These are phyloP conservation scores for Tillandsia leiboldiana DNA, from an alignment of 176 grass and related monocot genomes.

Conservation along the genomic window DNA sequence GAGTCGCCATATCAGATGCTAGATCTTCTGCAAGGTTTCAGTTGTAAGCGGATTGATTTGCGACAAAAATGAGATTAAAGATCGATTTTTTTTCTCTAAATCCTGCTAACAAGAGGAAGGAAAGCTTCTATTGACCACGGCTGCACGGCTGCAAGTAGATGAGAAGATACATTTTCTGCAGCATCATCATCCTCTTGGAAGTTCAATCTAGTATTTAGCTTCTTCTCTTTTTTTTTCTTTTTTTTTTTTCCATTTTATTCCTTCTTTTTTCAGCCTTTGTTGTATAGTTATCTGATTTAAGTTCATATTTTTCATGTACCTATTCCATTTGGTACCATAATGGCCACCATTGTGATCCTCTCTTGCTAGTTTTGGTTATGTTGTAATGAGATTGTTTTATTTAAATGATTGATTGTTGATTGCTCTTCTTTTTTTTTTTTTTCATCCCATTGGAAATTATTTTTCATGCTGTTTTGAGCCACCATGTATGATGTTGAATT, in stretches of 20 bases:
- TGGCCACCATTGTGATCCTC: no score
- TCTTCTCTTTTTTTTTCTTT: no score
- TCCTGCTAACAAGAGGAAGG: background rate
- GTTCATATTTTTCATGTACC: no score
- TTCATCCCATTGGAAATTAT: no score
- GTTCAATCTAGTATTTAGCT: background rate
- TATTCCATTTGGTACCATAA: no score
- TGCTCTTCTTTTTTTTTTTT: no score
- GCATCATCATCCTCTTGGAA: background rate
- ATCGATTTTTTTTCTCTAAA: background rate
- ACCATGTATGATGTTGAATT: no score
- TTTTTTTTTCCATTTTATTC: background rate
- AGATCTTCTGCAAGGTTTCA: conserved; percentile 34
- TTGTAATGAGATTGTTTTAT: no score
- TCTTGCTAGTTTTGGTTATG: no score
- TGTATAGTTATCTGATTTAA: background rate
- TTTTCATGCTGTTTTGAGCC: no score
- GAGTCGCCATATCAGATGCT: conserved; percentile 24
- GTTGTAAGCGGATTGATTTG: background rate
- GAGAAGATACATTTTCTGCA: background rate
- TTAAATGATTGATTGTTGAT: no score
- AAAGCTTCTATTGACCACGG: background rate
- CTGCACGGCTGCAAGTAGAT: background rate
- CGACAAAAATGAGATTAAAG: background rate
- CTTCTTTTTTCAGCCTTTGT: background rate